Evolutionary conservation across 1,284 basidiomycete genomes (phyloP), one percentile per base, ranked within the genome.

Genomic region (Malassezia restricta): DNA sequence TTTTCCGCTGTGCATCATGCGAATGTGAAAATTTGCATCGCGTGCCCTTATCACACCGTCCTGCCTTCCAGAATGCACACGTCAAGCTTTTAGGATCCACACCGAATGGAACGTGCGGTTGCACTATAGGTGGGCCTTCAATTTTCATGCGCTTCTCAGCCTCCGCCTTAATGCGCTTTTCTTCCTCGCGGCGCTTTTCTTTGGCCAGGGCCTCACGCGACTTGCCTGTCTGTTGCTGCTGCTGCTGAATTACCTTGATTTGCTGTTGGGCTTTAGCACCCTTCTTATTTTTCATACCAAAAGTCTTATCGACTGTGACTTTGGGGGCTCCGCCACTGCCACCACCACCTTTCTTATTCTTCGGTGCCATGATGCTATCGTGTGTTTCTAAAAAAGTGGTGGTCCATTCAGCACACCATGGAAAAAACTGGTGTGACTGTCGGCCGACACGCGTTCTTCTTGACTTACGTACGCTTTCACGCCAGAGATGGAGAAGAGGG

Each of bases 21-120:
- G 55, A 46, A 75, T 98, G 92, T 58, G 87, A 92, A 76, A 91
- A 96, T 78, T 94, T 96, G 78, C 90, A 94, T 76, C 88, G 88
- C 28, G 29, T 46, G 3, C 64, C 64, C 54, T 71, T 74, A 33
- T 74, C 72, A 43, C 65, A 59, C 20, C 51, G 61, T 14, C 59
- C 62, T 17, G 59, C 62, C 41, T 60, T 69, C 47, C 59, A 67
- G 35, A 62, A 64, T 39, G 54, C 57, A 42, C 58, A 64, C 27
- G 58, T 63, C 27, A 45, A 47, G 50, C 56, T 69, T 56, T 74
- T 74, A 12, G 69, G 68, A 51, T 74, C 72, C 41, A 91, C 88
- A 33, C 92, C 92, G 60, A 95, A 91, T 0, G 92, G 88, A 32
- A 95, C 82, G 74, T 91, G 92, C 56, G 74, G 67, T 60, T 77